Evolutionary conservation across 306 rosid genomes (phyloP), one percentile per base, ranked within the genome.

Genomic region (Cajanus cajan): DNA sequence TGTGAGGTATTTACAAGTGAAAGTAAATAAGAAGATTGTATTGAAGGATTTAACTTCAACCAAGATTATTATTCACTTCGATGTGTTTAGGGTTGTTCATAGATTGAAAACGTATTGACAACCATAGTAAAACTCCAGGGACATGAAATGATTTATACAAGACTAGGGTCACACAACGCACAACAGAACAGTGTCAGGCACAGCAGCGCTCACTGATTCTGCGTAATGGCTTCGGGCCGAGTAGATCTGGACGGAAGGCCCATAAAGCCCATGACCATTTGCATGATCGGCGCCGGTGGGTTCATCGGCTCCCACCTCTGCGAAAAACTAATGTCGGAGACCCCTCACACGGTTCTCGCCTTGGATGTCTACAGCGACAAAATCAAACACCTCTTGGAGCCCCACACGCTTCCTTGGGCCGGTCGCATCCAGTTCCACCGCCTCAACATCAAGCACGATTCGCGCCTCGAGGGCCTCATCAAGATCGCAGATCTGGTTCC

Each of bases 201-300:
- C 2, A 28, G 31, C 31, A 28, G 31, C 1, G 31, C 1, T n/a
- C 21, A 43, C 3, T 12, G 2, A 47, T 10, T n/a, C 1, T 9
- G 0, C 0, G 71, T 4, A 12, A 67, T 67, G 94, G 94, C 93
- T 82, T 85, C 94, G 34, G 2, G 87, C 55, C 81, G 96, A 18
- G 83, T 89, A 65, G 98, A 94, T 94, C 96, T 94, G 34, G 94
- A 90, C 41, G 96, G 96, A 7, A 91, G 84, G 15, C 88, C 89
- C 45, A 91, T 94, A 2, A 90, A 87, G 87, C 86, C 97, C 62
- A 81, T 94, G 22, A 90, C 98, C 11, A 91, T 94, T 22, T 94
- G 98, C 88, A 94, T 94, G 97, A 94, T 94, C 18, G 98, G 98
- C 0, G 98, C 98, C 4, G 98, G 97, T 1, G 98, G 98, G 0